Conservation (phyloP, 441 rosid species). For the Populus hybrid region DNA sequence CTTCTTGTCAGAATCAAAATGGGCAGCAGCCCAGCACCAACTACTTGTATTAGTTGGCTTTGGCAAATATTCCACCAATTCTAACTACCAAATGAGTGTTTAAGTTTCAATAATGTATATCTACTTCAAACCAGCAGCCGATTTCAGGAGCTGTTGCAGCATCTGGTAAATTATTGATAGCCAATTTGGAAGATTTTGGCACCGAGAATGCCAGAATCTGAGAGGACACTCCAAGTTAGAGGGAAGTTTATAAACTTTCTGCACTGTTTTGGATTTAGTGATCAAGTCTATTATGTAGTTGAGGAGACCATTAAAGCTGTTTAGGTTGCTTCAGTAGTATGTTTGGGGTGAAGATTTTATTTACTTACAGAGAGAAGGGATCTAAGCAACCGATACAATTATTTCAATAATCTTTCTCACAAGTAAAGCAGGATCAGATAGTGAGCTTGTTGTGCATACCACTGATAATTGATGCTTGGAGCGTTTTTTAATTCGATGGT, state of each 20-base stretch:
- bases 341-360: neutral
- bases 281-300: neutral
- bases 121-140: neutral
- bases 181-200: neutral
- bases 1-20: neutral
- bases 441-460: neutral
- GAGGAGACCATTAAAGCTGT: neutral
- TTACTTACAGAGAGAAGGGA: neutral
- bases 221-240: neutral
- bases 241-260: neutral
- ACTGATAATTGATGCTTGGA: neutral
- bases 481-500: too few relatives aligned
- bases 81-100: conserved; percentile 11
- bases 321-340: neutral
- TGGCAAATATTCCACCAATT: conserved; percentile 8
- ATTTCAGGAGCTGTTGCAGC: neutral
- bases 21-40: conserved; percentile 14
- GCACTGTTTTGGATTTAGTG: neutral
- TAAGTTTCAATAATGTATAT: neutral
- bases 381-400: neutral
- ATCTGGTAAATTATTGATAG: neutral
- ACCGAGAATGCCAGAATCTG: neutral
- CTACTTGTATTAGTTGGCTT: conserved; percentile 16
- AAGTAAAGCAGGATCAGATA: neutral
- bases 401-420: neutral